Evolutionary conservation across 495 filamentous ascomycete genomes (phyloP), one percentile per base, ranked within the genome.

Genomic region (Penicillium diatomitis): DNA sequence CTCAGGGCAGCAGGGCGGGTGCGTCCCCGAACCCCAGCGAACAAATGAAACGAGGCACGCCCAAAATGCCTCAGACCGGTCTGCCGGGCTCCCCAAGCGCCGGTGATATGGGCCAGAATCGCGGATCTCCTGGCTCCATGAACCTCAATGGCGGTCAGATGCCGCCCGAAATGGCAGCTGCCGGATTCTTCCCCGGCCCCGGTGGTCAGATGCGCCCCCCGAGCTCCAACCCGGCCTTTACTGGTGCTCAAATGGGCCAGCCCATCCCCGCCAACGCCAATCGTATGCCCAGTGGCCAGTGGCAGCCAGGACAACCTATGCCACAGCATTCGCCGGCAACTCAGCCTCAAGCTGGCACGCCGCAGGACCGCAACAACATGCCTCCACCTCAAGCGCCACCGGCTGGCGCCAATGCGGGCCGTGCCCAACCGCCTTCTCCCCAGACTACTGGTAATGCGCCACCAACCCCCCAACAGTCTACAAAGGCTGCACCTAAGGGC

Each of bases 11-110:
- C 55, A 77, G 91, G 59, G 78, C 82, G 46, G 90, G 86, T 41
- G 81, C 88, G 29, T 97, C 92, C 9, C 92, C 92, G 46, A 91
- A 89, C 56, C 90, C 92, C 6, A 76, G 76, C 28, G 92, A 95
- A 35, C 85, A 89, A 66, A 89, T 90, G 77, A 92, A 90, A 72
- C 81, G 89, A 41, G 82, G 83, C 46, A 90, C 87, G 11, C 88
- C 90, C n/a, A 90, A 95, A 68, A 87, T 96, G 75, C 78, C 77
- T 56, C 81, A 84, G 46, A 75, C 75, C 39, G 84, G 82, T 49
- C 62, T 81, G 28, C 89, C 90, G 40, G 82, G 81, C 28, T 96
- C 90, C 30, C 90, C 92, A 7, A 78, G 90, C 55, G 85, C 88
- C 3, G 88, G 85, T 50, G 86, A 86, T 28, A 82, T 86, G 73